These are phyloP conservation scores for Turnera subulata DNA, from an alignment of 345 rosid genomes.

Conservation along the genomic window DNA sequence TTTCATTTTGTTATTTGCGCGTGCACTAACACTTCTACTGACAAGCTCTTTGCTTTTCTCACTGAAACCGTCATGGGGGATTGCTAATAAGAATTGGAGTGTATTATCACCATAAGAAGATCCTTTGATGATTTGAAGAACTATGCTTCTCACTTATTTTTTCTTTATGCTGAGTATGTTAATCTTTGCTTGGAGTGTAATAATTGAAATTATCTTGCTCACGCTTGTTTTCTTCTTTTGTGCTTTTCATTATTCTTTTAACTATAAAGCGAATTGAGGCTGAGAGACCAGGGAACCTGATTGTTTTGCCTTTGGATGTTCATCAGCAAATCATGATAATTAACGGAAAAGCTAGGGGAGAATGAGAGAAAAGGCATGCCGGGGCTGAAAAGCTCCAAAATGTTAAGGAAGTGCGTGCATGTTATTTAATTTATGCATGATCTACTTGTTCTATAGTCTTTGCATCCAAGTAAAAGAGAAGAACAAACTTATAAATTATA, in stretches of 20 bases:
- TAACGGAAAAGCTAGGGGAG: conserved; percentile 70
- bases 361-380: conserved; percentile 86
- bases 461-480: background rate
- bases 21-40: background rate
- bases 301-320: conserved; percentile 68
- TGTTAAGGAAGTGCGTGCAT: conserved; percentile 48
- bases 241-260: conserved; percentile 13
- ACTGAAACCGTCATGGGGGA: background rate
- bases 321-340: conserved; percentile 67
- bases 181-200: too few species aligned
- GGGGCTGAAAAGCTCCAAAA: conserved; percentile 86
- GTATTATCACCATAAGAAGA: too few species aligned
- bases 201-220: too few species aligned
- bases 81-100: too few species aligned
- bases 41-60: background rate
- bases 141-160: conserved; percentile 25
- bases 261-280: conserved; percentile 63
- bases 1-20: too few species aligned
- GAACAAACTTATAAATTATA: too few species aligned
- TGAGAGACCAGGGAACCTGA: conserved; percentile 78
- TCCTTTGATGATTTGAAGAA: too few species aligned
- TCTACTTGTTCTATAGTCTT: background rate
- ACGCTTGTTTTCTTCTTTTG: conserved; percentile 3
- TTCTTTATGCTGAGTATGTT: too few species aligned
- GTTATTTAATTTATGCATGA: conserved; percentile 4